These are phyloP conservation scores for Eutrema salsugineum DNA, from an alignment of 441 rosid species.

Conservation along the genomic window DNA sequence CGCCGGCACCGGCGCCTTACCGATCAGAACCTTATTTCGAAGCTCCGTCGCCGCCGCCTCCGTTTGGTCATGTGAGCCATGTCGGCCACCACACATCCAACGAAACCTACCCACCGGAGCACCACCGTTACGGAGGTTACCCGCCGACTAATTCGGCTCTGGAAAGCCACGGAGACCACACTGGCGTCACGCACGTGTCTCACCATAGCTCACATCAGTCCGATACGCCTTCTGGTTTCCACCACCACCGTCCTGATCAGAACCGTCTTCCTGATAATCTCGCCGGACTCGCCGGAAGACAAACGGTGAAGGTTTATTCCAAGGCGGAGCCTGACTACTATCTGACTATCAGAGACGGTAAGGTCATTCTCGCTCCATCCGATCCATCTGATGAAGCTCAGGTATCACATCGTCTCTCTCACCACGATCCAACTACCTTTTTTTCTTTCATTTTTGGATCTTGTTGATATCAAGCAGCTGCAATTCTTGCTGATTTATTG, in stretches of 20 bases:
- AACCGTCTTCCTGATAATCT: conserved; percentile 30
- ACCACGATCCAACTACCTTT: background rate
- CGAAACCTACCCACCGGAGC: conserved; percentile 19
- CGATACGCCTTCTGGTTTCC: conserved; percentile 38
- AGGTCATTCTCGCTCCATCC: conserved; percentile 55
- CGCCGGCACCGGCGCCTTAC: conserved; percentile 17
- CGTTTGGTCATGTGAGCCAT: conserved; percentile 37
- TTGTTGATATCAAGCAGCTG: background rate
- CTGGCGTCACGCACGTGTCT: conserved; percentile 27
- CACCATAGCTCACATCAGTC: conserved; percentile 38
- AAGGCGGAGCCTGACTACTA: conserved; percentile 60
- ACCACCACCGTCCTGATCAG: conserved; percentile 30
- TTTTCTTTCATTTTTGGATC: background rate
- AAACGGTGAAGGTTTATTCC: conserved; percentile 54
- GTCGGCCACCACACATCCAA: conserved; percentile 36
- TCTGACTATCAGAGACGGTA: conserved; percentile 59
- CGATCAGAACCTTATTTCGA: conserved; percentile 4
- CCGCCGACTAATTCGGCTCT: conserved; percentile 26
- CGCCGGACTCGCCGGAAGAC: conserved; percentile 39
- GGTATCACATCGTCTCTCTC: conserved; percentile 30
- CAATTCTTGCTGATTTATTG: background rate
- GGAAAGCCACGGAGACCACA: conserved; percentile 17
- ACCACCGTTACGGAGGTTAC: conserved; percentile 29
- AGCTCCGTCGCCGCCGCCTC: conserved; percentile 34
- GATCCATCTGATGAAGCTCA: conserved; percentile 65